Base-by-base conservation (phyloP, 2,329 filamentous ascomycete species). In the Scleromitrula shiraiana region DNA sequence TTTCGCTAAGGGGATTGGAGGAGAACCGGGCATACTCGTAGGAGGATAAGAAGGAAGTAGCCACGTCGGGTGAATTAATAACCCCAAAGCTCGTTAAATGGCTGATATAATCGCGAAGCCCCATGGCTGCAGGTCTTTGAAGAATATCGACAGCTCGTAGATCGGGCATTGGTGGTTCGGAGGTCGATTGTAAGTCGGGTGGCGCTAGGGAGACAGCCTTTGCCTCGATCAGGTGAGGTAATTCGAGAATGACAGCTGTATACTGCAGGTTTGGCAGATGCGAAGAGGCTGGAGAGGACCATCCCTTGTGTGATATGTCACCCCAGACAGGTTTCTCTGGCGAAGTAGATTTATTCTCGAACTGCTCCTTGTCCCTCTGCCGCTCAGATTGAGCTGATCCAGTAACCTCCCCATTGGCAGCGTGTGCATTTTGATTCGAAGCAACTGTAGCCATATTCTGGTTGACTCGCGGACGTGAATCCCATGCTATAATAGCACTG, bases 1-100 rank as follows among this genome's bases (percentile, higher is more conserved):
- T 60, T 56, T 90, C 83, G 2, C 78, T 76, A 4, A 95, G 70
- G 1, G 83, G 77, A 5, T 72, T 70, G 0, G 77, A 78, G 2
- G 87, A 90, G 68, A 95, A 98, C 33, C 91, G 82, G 2, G 89
- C 88, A 49, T 78, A 73, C 68, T 97, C 93, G 67, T 96, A 98
- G 17, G 78, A 70, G 1, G 74, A 67, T 17, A 96, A 68, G 62
- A 97, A 98, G 2, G 69, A 66, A 61, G 14, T 70, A 69, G 19
- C 77, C 57, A n/a, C 68, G 63, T 12, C 68, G 53, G 64, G 79
- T 63, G 55, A 73, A 56, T 64, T 82, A n/a, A 83, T 59, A 5
- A 95, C 77, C 3, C 78, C 79, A 20, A 95, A 68, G 3, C 72
- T 71, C 5, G 78, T 74, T 5, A 97, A 78, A 52, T 87, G 82